These are phyloP conservation scores for Ustilago nuda DNA, from an alignment of 1,284 basidiomycete species.

Conservation along the genomic window DNA sequence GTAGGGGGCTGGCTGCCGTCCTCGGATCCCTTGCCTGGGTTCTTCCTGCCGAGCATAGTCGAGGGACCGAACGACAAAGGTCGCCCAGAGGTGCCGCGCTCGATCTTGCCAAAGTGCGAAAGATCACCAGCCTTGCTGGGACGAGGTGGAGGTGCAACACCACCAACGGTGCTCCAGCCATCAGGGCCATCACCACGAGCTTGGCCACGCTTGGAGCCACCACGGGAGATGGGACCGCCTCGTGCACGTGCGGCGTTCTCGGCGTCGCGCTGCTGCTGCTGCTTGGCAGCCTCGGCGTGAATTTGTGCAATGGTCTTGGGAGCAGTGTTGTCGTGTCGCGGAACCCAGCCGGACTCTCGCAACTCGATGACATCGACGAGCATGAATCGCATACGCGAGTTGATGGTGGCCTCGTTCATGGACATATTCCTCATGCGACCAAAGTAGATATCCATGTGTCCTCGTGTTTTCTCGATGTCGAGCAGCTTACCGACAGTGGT, in stretches of 20 bases:
- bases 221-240: slow-evolving; percentile 79
- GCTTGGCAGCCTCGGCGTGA: slow-evolving; percentile 78
- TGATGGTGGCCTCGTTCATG: slow-evolving; percentile 79
- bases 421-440: slow-evolving; percentile 83
- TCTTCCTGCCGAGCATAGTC: slow-evolving; percentile 79
- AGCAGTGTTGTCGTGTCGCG: slow-evolving; percentile 79
- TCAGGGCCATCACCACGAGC: slow-evolving; percentile 71
- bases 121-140: slow-evolving; percentile 85
- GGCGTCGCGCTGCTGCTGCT: slow-evolving; percentile 58
- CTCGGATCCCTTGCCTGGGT: slow-evolving; percentile 70
- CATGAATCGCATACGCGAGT: slow-evolving; percentile 93
- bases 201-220: slow-evolving; percentile 88
- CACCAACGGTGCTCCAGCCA: slow-evolving; percentile 86
- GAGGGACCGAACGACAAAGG: slow-evolving; percentile 78
- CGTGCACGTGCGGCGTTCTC: slow-evolving; percentile 71
- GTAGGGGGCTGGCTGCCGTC: slow-evolving; percentile 77
- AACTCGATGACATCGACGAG: slow-evolving; percentile 92
- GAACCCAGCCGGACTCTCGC: slow-evolving; percentile 83
- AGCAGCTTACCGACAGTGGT: slow-evolving; percentile 86
- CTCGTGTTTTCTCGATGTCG: slow-evolving; percentile 79
- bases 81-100: slow-evolving; percentile 66
- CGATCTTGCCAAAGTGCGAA: slow-evolving; percentile 82
- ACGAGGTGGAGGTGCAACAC: slow-evolving; percentile 72
- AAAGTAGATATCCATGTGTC: slow-evolving; percentile 93
- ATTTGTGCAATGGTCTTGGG: slow-evolving; percentile 89